phyloP scores from a whole-genome alignment of 169 alveolate species.

The Babesia caballi region DNA sequence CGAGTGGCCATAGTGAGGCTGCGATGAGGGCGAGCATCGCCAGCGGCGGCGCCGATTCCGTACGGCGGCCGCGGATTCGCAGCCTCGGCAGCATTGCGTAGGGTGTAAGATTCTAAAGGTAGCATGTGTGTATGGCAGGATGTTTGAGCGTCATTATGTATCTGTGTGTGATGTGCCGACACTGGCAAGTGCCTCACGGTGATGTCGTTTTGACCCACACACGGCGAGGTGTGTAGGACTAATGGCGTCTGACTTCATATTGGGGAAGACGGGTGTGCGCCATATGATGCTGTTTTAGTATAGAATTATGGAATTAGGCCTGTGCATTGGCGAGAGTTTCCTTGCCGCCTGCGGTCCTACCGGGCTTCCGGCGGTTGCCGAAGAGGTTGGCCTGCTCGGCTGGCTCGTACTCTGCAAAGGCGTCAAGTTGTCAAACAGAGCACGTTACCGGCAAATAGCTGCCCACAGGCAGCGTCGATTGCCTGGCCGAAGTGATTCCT shows the following conservation, averaged over 20 bases:
- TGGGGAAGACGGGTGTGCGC: no score
- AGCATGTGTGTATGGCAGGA: no score
- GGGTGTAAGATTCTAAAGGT: no score
- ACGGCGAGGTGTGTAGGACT: constrained; percentile 5
- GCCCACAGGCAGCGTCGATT: constrained; percentile 86
- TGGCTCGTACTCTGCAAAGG: constrained; percentile 35
- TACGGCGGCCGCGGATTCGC: constrained; percentile 8
- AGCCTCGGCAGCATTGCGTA: constrained; percentile 10
- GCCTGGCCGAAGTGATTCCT: constrained; percentile 79
- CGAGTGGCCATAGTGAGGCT: neutral
- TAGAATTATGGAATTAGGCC: neutral
- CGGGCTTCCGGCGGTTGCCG: neutral
- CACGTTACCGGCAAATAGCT: constrained; percentile 71
- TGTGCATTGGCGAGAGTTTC: neutral
- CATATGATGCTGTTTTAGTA: neutral
- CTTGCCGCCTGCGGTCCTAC: neutral
- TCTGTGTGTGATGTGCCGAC: no score
- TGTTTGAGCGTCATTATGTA: no score
- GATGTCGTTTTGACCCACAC: constrained; percentile 42
- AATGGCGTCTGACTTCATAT: no score
- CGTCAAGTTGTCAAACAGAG: neutral
- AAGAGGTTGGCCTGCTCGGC: constrained; percentile 15
- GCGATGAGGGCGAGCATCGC: neutral
- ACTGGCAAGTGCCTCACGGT: neutral
- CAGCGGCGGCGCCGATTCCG: neutral